Conservation (phyloP, 225 moss, liverwort and hornwort genomes). For the Ulota crispa region DNA sequence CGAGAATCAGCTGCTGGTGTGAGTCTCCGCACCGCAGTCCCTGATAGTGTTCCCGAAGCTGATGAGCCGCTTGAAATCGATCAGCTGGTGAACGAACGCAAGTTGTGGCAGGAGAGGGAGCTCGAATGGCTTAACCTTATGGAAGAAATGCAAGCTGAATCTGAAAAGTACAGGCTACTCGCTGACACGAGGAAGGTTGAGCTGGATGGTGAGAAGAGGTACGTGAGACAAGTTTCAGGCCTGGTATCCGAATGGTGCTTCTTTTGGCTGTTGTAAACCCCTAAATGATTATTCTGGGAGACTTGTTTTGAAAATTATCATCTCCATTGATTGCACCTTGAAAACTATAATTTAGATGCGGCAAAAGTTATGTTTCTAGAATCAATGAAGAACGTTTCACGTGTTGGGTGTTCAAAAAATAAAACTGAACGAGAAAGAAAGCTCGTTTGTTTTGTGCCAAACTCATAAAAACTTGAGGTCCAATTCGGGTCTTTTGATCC, state of each 20-base stretch:
- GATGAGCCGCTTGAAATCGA: slow-evolving; percentile 21
- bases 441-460: rapidly evolving
- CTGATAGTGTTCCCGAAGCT: slow-evolving; percentile 19
- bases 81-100: slow-evolving; percentile 60
- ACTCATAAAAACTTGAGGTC: too few relatives aligned
- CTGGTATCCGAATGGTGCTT: background rate
- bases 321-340: background rate
- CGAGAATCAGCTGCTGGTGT: slow-evolving; percentile 49
- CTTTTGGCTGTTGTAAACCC: background rate
- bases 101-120: slow-evolving; percentile 89
- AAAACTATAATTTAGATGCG: background rate
- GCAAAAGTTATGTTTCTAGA: too few relatives aligned
- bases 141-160: slow-evolving; percentile 82
- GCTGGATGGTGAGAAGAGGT: slow-evolving; percentile 87
- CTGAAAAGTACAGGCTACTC: slow-evolving; percentile 67
- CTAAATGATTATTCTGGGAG: too few relatives aligned
- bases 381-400: background rate
- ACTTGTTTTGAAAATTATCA: background rate
- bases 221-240: background rate
- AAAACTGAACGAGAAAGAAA: background rate
- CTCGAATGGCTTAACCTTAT: slow-evolving; percentile 82
- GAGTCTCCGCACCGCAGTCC: slow-evolving; percentile 23
- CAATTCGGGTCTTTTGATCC: background rate
- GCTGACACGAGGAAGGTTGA: slow-evolving; percentile 84
- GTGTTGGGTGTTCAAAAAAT: too few relatives aligned